phyloP scores from a whole-genome alignment of 805 yeast genomes.

The Hemisphaericaspora nanyangensis region DNA sequence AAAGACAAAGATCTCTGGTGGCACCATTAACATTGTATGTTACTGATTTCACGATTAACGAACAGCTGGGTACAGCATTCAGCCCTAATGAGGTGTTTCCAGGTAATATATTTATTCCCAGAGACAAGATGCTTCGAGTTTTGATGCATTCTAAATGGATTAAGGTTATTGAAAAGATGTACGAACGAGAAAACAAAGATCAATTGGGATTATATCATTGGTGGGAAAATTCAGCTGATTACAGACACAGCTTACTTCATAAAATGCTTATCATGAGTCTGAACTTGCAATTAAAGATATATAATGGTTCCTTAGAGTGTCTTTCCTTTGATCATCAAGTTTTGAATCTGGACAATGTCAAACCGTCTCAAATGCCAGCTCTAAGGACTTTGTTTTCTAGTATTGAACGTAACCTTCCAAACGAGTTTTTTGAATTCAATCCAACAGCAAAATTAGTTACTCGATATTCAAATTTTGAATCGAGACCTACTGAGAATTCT shows the following conservation, averaged over 20 bases:
- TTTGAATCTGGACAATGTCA: background rate
- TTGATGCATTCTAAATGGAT: background rate
- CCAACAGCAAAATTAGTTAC: too few species aligned
- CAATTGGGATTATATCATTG: background rate
- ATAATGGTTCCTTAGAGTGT: background rate
- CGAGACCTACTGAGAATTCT: too few species aligned
- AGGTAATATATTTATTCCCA: background rate
- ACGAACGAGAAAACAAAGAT: background rate
- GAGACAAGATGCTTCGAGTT: background rate
- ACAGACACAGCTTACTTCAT: background rate
- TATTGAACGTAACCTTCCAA: background rate
- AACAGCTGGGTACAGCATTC: background rate
- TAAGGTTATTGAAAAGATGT: background rate
- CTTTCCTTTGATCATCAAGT: background rate
- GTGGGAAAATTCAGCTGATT: background rate
- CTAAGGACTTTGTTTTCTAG: background rate
- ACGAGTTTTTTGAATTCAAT: too few species aligned
- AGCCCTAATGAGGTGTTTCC: background rate
- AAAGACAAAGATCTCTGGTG: background rate
- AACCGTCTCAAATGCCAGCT: background rate
- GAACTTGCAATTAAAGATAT: background rate
- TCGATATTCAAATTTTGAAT: too few species aligned
- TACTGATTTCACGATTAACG: slow-evolving; percentile 1
- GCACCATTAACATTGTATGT: background rate
- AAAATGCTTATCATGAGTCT: background rate